phyloP scores from a whole-genome alignment of 108 stramenopile genomes.

The Pseudonitzschia delicatissima region DNA sequence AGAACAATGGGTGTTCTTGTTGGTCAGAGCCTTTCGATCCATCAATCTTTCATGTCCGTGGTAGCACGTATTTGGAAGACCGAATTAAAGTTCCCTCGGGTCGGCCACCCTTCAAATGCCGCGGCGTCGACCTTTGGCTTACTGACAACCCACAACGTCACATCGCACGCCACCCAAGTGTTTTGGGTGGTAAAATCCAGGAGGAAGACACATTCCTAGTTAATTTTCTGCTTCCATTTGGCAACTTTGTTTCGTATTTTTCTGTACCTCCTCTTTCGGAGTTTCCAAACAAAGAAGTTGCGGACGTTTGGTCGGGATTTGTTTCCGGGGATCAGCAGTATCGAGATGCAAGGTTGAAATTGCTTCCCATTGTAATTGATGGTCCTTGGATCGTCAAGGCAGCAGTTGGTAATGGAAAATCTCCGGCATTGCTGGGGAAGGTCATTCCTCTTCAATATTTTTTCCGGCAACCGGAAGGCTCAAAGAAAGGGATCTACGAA shows the following conservation, averaged over 20 bases:
- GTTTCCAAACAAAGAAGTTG: slow-evolving; percentile 58
- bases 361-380: slow-evolving; percentile 84
- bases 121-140: slow-evolving; percentile 88
- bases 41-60: slow-evolving; percentile 77
- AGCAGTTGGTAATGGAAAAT: slow-evolving; percentile 84
- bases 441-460: slow-evolving; percentile 87
- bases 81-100: slow-evolving; percentile 76
- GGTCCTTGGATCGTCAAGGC: slow-evolving; percentile 91
- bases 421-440: slow-evolving; percentile 83
- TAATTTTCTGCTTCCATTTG: slow-evolving; percentile 90
- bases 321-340: slow-evolving; percentile 80
- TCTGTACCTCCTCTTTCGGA: slow-evolving; percentile 58
- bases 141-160: slow-evolving; percentile 84
- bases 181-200: slow-evolving; percentile 71
- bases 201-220: slow-evolving; percentile 84
- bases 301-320: slow-evolving; percentile 73
- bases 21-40: slow-evolving; percentile 73
- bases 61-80: slow-evolving; percentile 71
- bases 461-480: slow-evolving; percentile 51
- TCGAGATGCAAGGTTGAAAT: slow-evolving; percentile 82
- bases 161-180: slow-evolving; percentile 79
- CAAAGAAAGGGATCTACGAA: slow-evolving; percentile 73
- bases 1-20: slow-evolving; percentile 70
- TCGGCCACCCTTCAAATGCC: slow-evolving; percentile 63
- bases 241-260: slow-evolving; percentile 88